A percentile compares a stretch with the other conserved stretches of the same genome.
Conservation (phyloP, 306 rosid species). For the Erythrophleum fordii region DNA sequence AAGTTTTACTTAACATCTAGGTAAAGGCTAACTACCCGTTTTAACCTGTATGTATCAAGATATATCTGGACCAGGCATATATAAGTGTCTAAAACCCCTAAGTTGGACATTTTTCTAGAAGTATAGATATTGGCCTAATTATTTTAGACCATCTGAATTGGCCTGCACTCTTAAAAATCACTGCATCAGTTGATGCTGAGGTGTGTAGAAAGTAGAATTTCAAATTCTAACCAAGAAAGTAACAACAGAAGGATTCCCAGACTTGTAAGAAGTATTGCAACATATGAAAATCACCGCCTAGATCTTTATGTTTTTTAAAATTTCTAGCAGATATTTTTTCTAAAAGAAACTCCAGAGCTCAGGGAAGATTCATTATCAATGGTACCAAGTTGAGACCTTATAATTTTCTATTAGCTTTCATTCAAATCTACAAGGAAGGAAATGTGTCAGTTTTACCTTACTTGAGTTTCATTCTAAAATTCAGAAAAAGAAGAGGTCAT, state of each 20-base stretch:
- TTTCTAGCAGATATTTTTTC: neutral
- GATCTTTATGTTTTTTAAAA: neutral
- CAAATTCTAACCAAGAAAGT: neutral
- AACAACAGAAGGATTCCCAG: neutral
- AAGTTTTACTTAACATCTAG: constrained; percentile 10
- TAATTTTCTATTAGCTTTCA: constrained; percentile 21
- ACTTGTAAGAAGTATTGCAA: neutral
- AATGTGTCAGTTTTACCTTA: neutral
- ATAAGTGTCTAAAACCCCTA: constrained; percentile 7
- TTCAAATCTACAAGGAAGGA: neutral
- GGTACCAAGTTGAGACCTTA: neutral
- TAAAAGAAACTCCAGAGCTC: neutral
- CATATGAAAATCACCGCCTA: constrained; percentile 20
- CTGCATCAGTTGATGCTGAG: neutral
- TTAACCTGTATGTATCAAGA: constrained; percentile 15
- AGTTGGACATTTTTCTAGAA: constrained; percentile 14
- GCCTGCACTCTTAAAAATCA: neutral
- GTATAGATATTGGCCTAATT: constrained; percentile 15
- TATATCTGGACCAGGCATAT: constrained; percentile 27
- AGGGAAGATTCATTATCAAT: neutral
- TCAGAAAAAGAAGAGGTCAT: neutral
- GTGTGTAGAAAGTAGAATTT: neutral
- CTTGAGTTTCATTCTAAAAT: neutral
- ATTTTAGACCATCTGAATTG: constrained; percentile 13
- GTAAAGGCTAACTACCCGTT: neutral